Conservation (phyloP, 2,329 filamentous ascomycete species). For the Incumbomyces lentus region DNA sequence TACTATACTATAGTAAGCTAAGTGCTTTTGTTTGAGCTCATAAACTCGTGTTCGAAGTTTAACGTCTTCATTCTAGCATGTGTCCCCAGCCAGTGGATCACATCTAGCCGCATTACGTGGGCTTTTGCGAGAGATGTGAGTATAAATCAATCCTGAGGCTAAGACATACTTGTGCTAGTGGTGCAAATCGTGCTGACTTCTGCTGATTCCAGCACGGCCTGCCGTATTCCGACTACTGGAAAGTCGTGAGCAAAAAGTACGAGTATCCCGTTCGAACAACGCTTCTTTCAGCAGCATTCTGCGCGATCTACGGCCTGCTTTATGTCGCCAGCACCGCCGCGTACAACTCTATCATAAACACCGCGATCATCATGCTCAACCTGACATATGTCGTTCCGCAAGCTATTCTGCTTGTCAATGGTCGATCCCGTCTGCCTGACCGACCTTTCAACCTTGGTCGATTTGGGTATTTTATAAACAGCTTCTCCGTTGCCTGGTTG, state of each 20-base stretch:
- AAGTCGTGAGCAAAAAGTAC: constrained; percentile 23
- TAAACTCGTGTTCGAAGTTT: neutral
- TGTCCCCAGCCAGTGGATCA: neutral
- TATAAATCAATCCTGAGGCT: neutral
- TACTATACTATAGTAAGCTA: neutral
- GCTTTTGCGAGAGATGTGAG: constrained; percentile 6
- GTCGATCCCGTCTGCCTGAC: constrained; percentile 21
- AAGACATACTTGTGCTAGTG: neutral
- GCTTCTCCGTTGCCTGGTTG: constrained; percentile 2
- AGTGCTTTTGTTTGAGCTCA: neutral
- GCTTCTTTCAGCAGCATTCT: constrained; percentile 25
- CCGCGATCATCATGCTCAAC: constrained; percentile 13
- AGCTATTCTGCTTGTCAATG: constrained; percentile 32
- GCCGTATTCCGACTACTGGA: constrained; percentile 1
- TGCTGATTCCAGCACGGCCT: constrained; percentile 1
- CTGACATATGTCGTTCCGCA: constrained; percentile 22
- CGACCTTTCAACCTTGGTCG: constrained; percentile 4
- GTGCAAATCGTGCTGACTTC: too few relatives aligned
- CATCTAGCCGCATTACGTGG: constrained; percentile 4
- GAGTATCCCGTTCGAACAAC: constrained; percentile 31
- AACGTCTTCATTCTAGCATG: neutral
- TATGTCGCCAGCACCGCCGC: constrained; percentile 31
- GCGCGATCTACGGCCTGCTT: constrained; percentile 27
- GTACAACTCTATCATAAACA: constrained; percentile 29
- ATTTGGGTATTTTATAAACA: constrained; percentile 5